A percentile compares a stretch with the other conserved stretches of the same genome.
Conservation (phyloP, 345 rosid species). For the Lagerstroemia speciosa region DNA sequence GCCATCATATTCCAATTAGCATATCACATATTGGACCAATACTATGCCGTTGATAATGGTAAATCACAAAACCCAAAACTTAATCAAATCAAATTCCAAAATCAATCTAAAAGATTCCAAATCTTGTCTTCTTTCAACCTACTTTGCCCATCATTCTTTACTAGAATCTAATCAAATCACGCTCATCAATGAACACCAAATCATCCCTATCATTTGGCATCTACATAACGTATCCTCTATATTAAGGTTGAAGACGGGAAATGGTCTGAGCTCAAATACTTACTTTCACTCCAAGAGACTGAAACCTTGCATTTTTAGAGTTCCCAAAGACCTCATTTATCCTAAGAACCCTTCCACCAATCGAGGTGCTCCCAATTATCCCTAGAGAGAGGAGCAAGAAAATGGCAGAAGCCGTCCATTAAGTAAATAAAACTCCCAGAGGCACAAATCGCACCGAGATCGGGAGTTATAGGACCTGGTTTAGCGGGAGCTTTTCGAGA, state of each 20-base stretch:
- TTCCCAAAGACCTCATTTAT: slow-evolving; percentile 31
- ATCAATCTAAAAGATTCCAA: not conserved
- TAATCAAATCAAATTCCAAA: too few species aligned
- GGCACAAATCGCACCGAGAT: not conserved
- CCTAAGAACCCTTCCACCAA: slow-evolving; percentile 31
- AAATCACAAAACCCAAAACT: not conserved
- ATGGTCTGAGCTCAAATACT: slow-evolving; percentile 5
- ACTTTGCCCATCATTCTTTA: not conserved
- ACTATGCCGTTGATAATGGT: not conserved
- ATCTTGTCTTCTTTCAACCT: not conserved
- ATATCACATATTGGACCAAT: not conserved
- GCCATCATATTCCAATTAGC: not conserved
- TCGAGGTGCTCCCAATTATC: slow-evolving; percentile 25
- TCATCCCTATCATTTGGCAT: not conserved
- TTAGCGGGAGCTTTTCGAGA: slow-evolving; percentile 24
- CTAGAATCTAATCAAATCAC: not conserved
- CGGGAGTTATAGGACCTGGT: slow-evolving; percentile 27
- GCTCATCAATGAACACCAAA: not conserved
- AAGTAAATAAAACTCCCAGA: not conserved
- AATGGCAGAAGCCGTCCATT: not conserved
- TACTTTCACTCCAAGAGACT: slow-evolving; percentile 57
- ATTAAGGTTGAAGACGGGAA: not conserved
- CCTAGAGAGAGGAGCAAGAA: slow-evolving; percentile 14
- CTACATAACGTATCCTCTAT: not conserved
- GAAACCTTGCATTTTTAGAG: slow-evolving; percentile 33